A percentile compares a stretch with the other conserved stretches of the same genome.
Evolutionary conservation across 176 grass and related monocot genomes (phyloP).

Genomic region (Pharus latifolius): DNA sequence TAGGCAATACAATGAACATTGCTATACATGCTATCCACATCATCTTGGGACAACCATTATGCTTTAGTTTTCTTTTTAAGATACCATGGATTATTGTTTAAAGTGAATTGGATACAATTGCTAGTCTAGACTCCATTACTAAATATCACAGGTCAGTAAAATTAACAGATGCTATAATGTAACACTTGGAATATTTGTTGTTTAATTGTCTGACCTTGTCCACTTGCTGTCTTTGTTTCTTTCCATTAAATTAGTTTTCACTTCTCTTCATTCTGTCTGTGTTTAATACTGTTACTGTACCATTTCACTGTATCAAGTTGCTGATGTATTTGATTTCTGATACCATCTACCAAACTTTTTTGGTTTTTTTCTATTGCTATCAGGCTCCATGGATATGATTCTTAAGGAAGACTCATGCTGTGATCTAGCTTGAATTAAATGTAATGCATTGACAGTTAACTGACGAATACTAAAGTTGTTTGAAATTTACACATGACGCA

Average conservation of each 20-base stretch:
- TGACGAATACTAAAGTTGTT: no score
- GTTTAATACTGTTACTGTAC: background rate
- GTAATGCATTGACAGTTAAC: background rate
- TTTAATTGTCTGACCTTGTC: no score
- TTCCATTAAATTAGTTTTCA: background rate
- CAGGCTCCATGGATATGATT: background rate
- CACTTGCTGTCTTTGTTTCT: no score
- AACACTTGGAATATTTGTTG: background rate
- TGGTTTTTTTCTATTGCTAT: background rate
- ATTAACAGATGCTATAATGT: background rate
- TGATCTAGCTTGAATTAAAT: background rate
- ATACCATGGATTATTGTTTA: background rate
- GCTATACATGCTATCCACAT: background rate
- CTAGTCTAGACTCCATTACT: no score
- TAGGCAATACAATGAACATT: background rate
- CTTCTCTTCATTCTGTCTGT: background rate
- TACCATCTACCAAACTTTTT: background rate
- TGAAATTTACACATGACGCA: no score
- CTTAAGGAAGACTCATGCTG: background rate
- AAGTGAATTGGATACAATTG: no score
- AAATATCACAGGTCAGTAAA: background rate
- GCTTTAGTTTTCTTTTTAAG: background rate
- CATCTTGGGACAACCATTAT: background rate
- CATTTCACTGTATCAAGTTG: background rate
- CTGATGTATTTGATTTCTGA: no score